These are phyloP conservation scores for Pseudocercospora crystallina DNA, from an alignment of 2,329 filamentous ascomycete genomes.

Conservation along the genomic window DNA sequence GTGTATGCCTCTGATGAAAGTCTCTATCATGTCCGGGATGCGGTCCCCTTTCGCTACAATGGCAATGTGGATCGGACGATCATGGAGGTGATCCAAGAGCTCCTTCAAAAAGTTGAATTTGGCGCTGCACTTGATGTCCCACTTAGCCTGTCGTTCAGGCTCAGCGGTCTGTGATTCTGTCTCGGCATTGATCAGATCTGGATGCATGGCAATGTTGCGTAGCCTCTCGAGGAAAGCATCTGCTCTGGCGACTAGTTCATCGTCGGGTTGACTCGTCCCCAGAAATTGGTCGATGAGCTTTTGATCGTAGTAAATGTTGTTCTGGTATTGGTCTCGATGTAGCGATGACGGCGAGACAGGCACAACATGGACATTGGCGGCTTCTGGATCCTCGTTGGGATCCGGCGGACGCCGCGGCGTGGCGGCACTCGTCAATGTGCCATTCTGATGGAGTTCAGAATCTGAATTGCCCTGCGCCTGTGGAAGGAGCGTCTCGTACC, in stretches of 20 bases:
- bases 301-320: conserved; percentile 24
- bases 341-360: conserved; percentile 31
- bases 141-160: conserved; percentile 31
- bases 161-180: conserved; percentile 30
- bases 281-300: conserved; percentile 30
- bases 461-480: conserved; percentile 15
- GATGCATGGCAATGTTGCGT: conserved; percentile 31
- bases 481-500: conserved; percentile 36
- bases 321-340: conserved; percentile 35
- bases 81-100: conserved; percentile 31
- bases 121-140: conserved; percentile 36
- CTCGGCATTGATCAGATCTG: conserved; percentile 37
- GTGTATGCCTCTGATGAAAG: conserved; percentile 24
- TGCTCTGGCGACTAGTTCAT: conserved; percentile 20
- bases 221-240: conserved; percentile 30
- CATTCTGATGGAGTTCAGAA: conserved; percentile 2
- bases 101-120: conserved; percentile 40
- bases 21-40: conserved; percentile 34
- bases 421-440: background rate
- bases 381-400: conserved; percentile 17
- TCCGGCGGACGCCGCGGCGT: background rate
- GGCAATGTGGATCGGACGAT: conserved; percentile 28
- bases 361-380: conserved; percentile 23
- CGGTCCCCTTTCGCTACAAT: conserved; percentile 32
- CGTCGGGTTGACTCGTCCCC: conserved; percentile 12